phyloP scores from a whole-genome alignment of 768 basidiomycete species.

The Tremella fuciformis region DNA sequence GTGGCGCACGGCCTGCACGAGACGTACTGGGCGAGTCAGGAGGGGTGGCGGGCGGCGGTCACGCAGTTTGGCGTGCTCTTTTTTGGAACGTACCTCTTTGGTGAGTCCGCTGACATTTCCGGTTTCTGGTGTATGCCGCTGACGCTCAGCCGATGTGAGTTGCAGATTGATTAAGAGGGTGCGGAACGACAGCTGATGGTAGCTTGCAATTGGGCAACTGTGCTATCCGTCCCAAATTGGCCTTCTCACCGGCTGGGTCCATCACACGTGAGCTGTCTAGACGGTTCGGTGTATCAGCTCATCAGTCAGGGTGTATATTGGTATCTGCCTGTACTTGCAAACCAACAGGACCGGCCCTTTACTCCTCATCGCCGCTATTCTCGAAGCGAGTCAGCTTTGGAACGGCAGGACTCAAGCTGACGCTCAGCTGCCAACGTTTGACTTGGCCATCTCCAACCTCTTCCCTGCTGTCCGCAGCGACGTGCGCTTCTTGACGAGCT shows the following conservation, averaged over 20 bases:
- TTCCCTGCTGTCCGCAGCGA: slow-evolving; percentile 57
- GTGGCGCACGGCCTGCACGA: slow-evolving; percentile 31
- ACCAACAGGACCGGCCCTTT: slow-evolving; percentile 54
- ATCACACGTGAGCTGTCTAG: slow-evolving; percentile 52
- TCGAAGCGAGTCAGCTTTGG: slow-evolving; percentile 54
- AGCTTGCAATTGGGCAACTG: slow-evolving; percentile 56
- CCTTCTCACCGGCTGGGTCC: slow-evolving; percentile 61
- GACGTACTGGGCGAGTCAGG: slow-evolving; percentile 42
- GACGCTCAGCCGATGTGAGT: slow-evolving; percentile 33
- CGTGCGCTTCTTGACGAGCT: slow-evolving; percentile 57
- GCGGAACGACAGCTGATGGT: slow-evolving; percentile 20
- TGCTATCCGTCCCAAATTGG: slow-evolving; percentile 58
- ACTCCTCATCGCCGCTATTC: slow-evolving; percentile 56
- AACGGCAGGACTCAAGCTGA: not conserved
- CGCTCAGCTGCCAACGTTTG: slow-evolving; percentile 57
- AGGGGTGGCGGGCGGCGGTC: slow-evolving; percentile 37
- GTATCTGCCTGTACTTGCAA: slow-evolving; percentile 54
- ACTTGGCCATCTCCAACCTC: slow-evolving; percentile 58
- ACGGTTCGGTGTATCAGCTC: not conserved
- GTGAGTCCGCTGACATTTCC: slow-evolving; percentile 35
- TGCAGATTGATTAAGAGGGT: not conserved
- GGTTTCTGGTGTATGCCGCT: not conserved
- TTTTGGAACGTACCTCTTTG: slow-evolving; percentile 58
- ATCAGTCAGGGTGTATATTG: slow-evolving; percentile 48
- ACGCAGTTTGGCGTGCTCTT: slow-evolving; percentile 47